Evolutionary conservation across 2,329 filamentous ascomycete genomes (phyloP).

Genomic region (Sporothrix curviconia): DNA sequence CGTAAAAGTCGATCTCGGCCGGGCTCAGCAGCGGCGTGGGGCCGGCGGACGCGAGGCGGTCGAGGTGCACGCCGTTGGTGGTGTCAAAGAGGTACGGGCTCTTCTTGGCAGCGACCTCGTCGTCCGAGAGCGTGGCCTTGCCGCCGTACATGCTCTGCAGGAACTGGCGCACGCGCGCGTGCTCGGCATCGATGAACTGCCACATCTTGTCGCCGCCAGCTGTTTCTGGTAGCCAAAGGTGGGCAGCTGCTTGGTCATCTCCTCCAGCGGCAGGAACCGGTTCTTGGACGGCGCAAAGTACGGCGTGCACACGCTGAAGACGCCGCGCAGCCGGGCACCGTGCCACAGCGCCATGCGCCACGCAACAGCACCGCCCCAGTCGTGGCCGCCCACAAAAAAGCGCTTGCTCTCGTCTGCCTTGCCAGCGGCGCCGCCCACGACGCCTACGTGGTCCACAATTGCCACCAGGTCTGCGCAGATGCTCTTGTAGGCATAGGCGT

Average conservation of each 20-base stretch:
- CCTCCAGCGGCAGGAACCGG: constrained; percentile 46
- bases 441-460: constrained; percentile 55
- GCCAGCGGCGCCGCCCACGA: constrained; percentile 27
- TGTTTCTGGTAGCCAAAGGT: constrained; percentile 84
- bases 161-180: constrained; percentile 55
- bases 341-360: constrained; percentile 71
- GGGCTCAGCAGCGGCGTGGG: constrained; percentile 54
- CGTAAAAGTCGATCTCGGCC: constrained; percentile 73
- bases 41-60: constrained; percentile 52
- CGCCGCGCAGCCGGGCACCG: constrained; percentile 62
- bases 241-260: constrained; percentile 51
- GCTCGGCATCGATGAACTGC: constrained; percentile 48
- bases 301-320: constrained; percentile 79
- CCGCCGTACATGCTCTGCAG: constrained; percentile 67
- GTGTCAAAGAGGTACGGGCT: constrained; percentile 46
- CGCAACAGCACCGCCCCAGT: constrained; percentile 76
- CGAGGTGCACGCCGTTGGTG: constrained; percentile 56
- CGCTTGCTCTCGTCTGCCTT: constrained; percentile 33
- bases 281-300: constrained; percentile 49
- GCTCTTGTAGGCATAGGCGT: constrained; percentile 64
- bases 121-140: constrained; percentile 35
- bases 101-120: constrained; percentile 27
- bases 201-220: constrained; percentile 62
- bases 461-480: constrained; percentile 69
- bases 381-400: constrained; percentile 80